Evolutionary conservation across 2,329 filamentous ascomycete species (phyloP).

Genomic region (Endocalyx cinctus): DNA sequence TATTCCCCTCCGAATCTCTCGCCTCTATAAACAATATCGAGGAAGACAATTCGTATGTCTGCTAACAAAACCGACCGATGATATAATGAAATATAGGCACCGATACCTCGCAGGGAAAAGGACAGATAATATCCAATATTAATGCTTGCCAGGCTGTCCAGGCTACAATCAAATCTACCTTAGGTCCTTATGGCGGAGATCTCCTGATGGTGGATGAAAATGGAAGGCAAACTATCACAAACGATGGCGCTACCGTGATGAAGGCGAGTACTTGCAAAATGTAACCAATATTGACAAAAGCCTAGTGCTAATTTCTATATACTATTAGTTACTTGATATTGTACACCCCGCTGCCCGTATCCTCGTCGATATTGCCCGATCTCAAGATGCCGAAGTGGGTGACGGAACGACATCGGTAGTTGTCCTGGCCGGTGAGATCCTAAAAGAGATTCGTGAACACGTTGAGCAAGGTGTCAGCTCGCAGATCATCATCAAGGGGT

Average conservation of each 20-base stretch:
- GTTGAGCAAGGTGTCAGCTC: constrained; percentile 96
- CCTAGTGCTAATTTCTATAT: constrained; percentile 2
- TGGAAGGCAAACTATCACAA: constrained; percentile 95
- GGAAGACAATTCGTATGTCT: too few relatives aligned
- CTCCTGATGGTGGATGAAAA: constrained; percentile 93
- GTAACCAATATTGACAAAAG: too few relatives aligned
- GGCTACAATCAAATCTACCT: constrained; percentile 88
- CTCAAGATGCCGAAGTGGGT: constrained; percentile 97
- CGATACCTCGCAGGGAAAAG: constrained; percentile 94
- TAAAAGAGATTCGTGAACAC: constrained; percentile 94
- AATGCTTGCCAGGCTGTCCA: constrained; percentile 97
- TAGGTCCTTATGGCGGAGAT: constrained; percentile 96
- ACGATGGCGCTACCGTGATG: constrained; percentile 99
- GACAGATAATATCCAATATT: constrained; percentile 96
- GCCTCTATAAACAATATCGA: constrained; percentile 6
- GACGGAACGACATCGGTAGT: constrained; percentile 98
- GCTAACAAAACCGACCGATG: constrained; percentile 16
- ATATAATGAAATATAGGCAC: too few relatives aligned
- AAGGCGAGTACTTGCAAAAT: constrained; percentile 55
- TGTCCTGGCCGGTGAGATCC: constrained; percentile 91
- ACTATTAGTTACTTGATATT: constrained; percentile 81
- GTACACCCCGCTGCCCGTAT: constrained; percentile 96
- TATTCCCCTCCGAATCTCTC: constrained; percentile 27
- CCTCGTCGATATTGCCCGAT: constrained; percentile 95
- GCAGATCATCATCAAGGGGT: constrained; percentile 94